Conservation (phyloP, 2,329 filamentous ascomycete species). For the Colletotrichum endophyticum region DNA sequence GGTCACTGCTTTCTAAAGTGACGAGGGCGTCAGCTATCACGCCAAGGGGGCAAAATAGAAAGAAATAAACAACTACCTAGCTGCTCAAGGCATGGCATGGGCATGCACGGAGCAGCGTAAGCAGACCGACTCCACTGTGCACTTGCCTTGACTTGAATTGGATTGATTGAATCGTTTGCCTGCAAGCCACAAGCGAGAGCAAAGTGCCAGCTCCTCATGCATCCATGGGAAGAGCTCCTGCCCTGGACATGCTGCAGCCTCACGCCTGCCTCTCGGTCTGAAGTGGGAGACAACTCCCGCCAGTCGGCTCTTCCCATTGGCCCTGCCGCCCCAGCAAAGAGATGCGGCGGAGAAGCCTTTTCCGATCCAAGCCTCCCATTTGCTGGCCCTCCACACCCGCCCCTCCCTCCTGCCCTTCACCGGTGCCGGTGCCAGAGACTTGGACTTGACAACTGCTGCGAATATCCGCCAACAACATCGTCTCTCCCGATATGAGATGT, state of each 20-base stretch:
- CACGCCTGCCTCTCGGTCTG: neutral
- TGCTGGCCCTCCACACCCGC: slow-evolving; percentile 2
- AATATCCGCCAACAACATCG: slow-evolving; percentile 19
- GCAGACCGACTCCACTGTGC: neutral
- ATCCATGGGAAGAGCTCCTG: neutral
- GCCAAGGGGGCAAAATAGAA: neutral
- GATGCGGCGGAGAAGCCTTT: neutral
- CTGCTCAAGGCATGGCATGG: neutral
- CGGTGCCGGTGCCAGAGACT: slow-evolving; percentile 21
- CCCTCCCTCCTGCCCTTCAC: slow-evolving; percentile 1
- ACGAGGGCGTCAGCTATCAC: neutral
- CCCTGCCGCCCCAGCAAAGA: neutral
- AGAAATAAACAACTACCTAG: neutral
- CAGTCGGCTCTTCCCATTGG: slow-evolving; percentile 3
- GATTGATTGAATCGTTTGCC: neutral
- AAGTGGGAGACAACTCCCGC: neutral
- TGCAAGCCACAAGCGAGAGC: neutral
- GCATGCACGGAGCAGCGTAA: neutral
- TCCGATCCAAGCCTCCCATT: slow-evolving; percentile 12
- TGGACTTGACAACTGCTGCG: slow-evolving; percentile 17
- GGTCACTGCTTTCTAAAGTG: neutral
- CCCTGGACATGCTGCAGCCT: neutral
- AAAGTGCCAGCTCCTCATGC: neutral
- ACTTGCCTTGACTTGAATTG: neutral
- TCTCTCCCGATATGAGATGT: slow-evolving; percentile 13